A percentile compares a stretch with the other conserved stretches of the same genome.
Evolutionary conservation across 2,329 filamentous ascomycete genomes (phyloP).

Genomic region (Arthrobotrys iridis): DNA sequence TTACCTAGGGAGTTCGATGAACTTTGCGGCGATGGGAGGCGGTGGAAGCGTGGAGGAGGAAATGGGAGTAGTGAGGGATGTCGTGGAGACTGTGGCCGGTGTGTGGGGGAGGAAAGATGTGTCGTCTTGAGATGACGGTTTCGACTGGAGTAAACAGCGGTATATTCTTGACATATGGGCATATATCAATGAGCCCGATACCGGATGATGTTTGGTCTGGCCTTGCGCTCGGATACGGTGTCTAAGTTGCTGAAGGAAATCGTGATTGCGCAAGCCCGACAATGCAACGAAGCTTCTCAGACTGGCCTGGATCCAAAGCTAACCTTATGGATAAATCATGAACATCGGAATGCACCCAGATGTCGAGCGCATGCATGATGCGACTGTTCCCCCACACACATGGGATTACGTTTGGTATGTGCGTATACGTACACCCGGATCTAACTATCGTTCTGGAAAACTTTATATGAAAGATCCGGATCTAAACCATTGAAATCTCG

Average conservation of each 20-base stretch:
- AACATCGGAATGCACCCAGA: background rate
- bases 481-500: background rate
- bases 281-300: background rate
- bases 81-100: constrained; percentile 68
- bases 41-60: constrained; percentile 90
- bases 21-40: constrained; percentile 76
- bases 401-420: background rate
- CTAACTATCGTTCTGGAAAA: background rate
- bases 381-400: background rate
- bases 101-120: constrained; percentile 57
- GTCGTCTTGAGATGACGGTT: background rate
- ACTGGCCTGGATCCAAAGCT: background rate
- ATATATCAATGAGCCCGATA: too few relatives aligned
- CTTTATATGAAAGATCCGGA: constrained; percentile 6
- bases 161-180: too few relatives aligned
- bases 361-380: background rate
- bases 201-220: too few relatives aligned
- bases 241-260: too few relatives aligned
- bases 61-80: constrained; percentile 78
- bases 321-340: constrained; percentile 3
- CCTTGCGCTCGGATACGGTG: too few relatives aligned
- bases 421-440: constrained; percentile 4
- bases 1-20: constrained; percentile 92
- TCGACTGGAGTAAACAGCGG: too few relatives aligned
- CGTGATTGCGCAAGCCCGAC: background rate